A percentile compares a stretch with the other conserved stretches of the same genome.
These are phyloP conservation scores for Patellaria atrata DNA, from an alignment of 495 filamentous ascomycete species.

Conservation along the genomic window DNA sequence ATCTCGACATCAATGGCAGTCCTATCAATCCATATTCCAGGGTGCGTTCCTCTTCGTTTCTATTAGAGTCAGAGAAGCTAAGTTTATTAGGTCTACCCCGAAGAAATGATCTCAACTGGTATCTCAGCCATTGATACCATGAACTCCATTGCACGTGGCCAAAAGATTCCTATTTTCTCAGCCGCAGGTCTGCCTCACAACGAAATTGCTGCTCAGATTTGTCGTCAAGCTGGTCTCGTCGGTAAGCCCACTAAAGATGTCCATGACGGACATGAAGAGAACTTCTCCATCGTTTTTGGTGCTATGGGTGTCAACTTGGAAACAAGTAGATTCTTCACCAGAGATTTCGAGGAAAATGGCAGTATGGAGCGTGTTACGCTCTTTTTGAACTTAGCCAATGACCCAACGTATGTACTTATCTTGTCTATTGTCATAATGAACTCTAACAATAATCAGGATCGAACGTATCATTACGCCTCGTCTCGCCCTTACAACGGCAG, in stretches of 20 bases:
- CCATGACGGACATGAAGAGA: slow-evolving; percentile 94
- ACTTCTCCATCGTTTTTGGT: slow-evolving; percentile 98
- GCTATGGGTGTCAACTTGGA: slow-evolving; percentile 99
- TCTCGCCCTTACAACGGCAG: slow-evolving; percentile 93
- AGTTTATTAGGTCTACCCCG: slow-evolving; percentile 67
- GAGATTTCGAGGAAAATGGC: slow-evolving; percentile 98
- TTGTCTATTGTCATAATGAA: slow-evolving; percentile 5
- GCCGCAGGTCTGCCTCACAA: slow-evolving; percentile 97
- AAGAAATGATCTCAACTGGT: slow-evolving; percentile 99
- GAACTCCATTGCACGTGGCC: slow-evolving; percentile 99
- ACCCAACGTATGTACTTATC: slow-evolving; percentile 66
- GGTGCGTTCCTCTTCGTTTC: slow-evolving; percentile 33
- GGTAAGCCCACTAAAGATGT: slow-evolving; percentile 82
- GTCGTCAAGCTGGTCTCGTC: slow-evolving; percentile 87
- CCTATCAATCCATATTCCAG: slow-evolving; percentile 98
- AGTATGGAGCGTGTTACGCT: slow-evolving; percentile 93
- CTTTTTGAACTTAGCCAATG: slow-evolving; percentile 97
- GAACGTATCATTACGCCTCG: slow-evolving; percentile 99
- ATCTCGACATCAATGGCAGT: slow-evolving; percentile 96
- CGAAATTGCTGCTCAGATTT: slow-evolving; percentile 97
- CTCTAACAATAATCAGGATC: slow-evolving; percentile 43
- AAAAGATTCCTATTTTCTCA: slow-evolving; percentile 99
- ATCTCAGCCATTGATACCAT: slow-evolving; percentile 99
- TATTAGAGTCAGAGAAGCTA: slow-evolving; percentile 9
- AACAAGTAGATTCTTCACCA: slow-evolving; percentile 94